Evolutionary conservation across 2,329 filamentous ascomycete species (phyloP).

Genomic region (Arachnomyces sp.): DNA sequence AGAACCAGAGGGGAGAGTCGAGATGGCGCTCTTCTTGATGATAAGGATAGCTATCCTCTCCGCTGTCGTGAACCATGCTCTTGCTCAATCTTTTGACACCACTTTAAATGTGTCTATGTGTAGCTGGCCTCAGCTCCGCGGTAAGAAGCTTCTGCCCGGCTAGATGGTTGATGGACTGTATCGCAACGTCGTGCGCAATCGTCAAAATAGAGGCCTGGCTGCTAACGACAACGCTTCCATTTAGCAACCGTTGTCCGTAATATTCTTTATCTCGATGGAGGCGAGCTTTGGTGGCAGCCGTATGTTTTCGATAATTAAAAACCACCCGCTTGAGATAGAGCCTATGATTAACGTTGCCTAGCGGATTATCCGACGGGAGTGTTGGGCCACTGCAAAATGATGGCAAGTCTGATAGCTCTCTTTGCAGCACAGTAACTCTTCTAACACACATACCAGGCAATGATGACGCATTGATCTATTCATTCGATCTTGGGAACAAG

Average conservation of each 20-base stretch:
- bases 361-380: constrained; percentile 41
- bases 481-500: constrained; percentile 48
- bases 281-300: constrained; percentile 48
- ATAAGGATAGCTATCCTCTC: constrained; percentile 5
- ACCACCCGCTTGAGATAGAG: constrained; percentile 1
- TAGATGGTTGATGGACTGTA: no score
- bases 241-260: constrained; percentile 53
- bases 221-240: constrained; percentile 11
- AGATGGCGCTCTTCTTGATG: constrained; percentile 6
- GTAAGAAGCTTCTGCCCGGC: constrained; percentile 14
- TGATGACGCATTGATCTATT: constrained; percentile 45
- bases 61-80: constrained; percentile 16
- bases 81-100: constrained; percentile 34
- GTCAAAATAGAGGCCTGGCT: background rate
- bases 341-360: constrained; percentile 2
- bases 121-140: constrained; percentile 43
- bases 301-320: constrained; percentile 9
- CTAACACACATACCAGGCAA: constrained; percentile 39
- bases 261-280: constrained; percentile 60
- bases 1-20: background rate
- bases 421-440: constrained; percentile 4
- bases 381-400: constrained; percentile 24
- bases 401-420: constrained; percentile 32
- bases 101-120: constrained; percentile 56
- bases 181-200: no score